phyloP scores from a whole-genome alignment of 371 early-diverging fungal genomes.

The Mortierella sp. region DNA sequence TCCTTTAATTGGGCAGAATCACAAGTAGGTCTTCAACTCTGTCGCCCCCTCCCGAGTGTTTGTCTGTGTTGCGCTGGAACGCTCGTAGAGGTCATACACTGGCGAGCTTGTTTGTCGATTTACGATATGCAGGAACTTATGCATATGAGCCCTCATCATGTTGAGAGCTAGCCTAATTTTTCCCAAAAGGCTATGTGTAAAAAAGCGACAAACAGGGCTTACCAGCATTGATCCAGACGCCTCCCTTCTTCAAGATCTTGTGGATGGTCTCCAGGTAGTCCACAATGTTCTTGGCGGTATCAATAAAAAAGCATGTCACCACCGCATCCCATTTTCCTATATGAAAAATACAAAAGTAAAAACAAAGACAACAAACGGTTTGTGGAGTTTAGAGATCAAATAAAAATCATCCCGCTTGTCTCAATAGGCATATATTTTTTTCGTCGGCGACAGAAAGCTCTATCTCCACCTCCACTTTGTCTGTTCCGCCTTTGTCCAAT shows the following conservation, averaged over 20 bases:
- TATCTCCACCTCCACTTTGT: background rate
- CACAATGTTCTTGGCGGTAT: conserved; percentile 94
- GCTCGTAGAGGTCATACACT: background rate
- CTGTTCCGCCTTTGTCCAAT: background rate
- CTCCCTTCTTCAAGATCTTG: conserved; percentile 81
- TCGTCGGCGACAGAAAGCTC: background rate
- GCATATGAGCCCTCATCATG: conserved; percentile 9
- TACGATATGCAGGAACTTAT: background rate
- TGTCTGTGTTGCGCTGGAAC: background rate
- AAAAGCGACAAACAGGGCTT: conserved; percentile 20
- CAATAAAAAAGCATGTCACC: conserved; percentile 97
- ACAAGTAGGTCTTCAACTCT: background rate
- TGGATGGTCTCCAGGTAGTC: conserved; percentile 90
- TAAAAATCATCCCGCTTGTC: background rate
- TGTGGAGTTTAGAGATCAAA: background rate
- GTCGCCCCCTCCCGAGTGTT: background rate
- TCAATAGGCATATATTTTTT: background rate
- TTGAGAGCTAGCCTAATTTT: background rate
- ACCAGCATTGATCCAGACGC: conserved; percentile 97
- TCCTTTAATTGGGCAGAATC: background rate
- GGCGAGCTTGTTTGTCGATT: background rate
- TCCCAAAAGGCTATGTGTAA: background rate
- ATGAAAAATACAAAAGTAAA: background rate
- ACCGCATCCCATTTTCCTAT: conserved; percentile 88
- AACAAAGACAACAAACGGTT: background rate